Base-by-base conservation (phyloP, 345 rosid species). In the Limnanthes douglasii region DNA sequence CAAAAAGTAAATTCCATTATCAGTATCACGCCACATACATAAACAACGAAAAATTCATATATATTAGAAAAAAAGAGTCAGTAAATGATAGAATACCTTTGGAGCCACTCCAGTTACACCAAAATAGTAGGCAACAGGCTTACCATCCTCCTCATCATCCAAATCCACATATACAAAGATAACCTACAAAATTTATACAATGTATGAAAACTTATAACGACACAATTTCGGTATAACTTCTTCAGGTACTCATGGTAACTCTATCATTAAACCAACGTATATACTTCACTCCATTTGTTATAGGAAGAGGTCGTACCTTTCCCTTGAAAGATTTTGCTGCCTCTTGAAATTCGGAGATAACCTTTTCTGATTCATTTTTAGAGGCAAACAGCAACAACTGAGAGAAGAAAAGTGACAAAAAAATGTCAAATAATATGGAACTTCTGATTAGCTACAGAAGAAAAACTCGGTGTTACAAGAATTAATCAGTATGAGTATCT, bases 131-230 rank as follows among this genome's bases (percentile, higher is more conserved):
- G 99, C 69, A 14, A 92, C 88, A 22, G 94, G 96, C 62, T 62
- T 75, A 54, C 96, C 99, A 37, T 61, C 66, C 30, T 85, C 99
- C 62, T 92, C 94, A 37, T 81, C 75, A 37, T 85, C 96, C 83
- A 73, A 51, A 42, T 92, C 88, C 51, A 85, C 96, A 45, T 53
- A 64, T 18, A 81, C 96, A 41, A 78, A 92, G 51, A 92, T 59
- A 46, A 92, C 72, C 99, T 92, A 80, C 69, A 59, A 39, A n/a
- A n/a, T n/a, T n/a, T n/a, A n/a, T n/a, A n/a, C n/a, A n/a, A n/a
- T n/a, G n/a, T n/a, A n/a, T 34, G 18, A 17, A 22, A 28, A 35
- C 8, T 5, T 34, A 16, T 3, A 25, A 25, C 31, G 12, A 6
- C 31, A 8, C n/a, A n/a, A n/a, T n/a, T n/a, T n/a, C n/a, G n/a